phyloP scores from a whole-genome alignment of 148 eudicot genomes.

The Rhododendron vialii region DNA sequence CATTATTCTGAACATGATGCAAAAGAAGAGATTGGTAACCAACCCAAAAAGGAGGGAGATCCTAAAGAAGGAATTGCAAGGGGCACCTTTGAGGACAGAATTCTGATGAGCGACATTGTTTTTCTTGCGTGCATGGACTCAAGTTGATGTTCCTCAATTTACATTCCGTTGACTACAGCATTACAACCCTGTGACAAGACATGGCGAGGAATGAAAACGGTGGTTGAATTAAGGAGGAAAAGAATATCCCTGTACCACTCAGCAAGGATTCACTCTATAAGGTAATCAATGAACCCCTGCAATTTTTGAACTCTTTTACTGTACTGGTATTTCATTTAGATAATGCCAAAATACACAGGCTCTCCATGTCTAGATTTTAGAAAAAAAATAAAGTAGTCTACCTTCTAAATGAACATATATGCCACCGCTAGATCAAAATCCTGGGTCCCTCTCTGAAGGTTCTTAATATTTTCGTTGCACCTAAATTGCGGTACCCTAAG shows the following conservation, averaged over 20 bases:
- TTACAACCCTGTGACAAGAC: constrained; percentile 72
- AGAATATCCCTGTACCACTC: constrained; percentile 62
- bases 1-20: constrained; percentile 56
- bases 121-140: constrained; percentile 82
- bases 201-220: constrained; percentile 93
- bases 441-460: constrained; percentile 34
- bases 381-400: too few relatives aligned
- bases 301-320: background rate
- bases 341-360: too few relatives aligned
- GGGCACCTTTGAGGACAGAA: constrained; percentile 96
- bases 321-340: too few relatives aligned
- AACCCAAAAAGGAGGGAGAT: constrained; percentile 42
- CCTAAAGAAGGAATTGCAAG: constrained; percentile 83
- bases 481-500: background rate
- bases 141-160: constrained; percentile 79
- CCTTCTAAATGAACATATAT: too few relatives aligned
- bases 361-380: too few relatives aligned
- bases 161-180: constrained; percentile 85
- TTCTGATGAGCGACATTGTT: constrained; percentile 87
- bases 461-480: background rate
- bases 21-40: constrained; percentile 72
- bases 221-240: constrained; percentile 56
- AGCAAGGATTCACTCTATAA: constrained; percentile 84
- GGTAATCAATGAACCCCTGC: constrained; percentile 29
- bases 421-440: background rate